Conservation (phyloP, 176 grass and related monocot genomes). For the Cocos nucifera region DNA sequence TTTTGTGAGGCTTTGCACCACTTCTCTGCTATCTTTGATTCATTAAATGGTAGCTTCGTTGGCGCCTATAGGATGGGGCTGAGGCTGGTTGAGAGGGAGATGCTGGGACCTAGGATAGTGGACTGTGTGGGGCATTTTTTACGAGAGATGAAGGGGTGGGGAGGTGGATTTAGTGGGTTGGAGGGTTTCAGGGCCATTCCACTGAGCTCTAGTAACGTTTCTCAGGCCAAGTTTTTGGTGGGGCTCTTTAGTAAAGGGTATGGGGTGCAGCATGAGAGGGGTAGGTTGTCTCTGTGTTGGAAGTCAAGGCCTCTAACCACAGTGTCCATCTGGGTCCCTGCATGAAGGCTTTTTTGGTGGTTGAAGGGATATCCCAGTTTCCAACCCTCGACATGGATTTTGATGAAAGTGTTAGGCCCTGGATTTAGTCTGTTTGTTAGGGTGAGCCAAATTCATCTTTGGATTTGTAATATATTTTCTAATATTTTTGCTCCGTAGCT, state of each 20-base stretch:
- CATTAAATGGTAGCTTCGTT: slow-evolving; percentile 27
- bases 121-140: slow-evolving; percentile 29
- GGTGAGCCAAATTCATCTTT: too few relatives aligned
- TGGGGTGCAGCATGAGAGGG: slow-evolving; percentile 22
- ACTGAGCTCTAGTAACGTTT: slow-evolving; percentile 28
- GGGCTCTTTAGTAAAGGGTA: slow-evolving; percentile 41
- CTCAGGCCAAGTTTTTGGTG: slow-evolving; percentile 44
- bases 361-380: too few relatives aligned
- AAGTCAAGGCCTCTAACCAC: slow-evolving; percentile 38
- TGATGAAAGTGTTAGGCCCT: too few relatives aligned
- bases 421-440: too few relatives aligned
- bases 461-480: too few relatives aligned
- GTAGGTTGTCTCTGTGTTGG: slow-evolving; percentile 47
- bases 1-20: slow-evolving; percentile 54
- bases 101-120: slow-evolving; percentile 44
- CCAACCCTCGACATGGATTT: too few relatives aligned
- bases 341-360: not conserved
- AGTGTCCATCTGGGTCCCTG: slow-evolving; percentile 34
- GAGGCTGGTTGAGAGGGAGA: slow-evolving; percentile 36
- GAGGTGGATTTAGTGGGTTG: slow-evolving; percentile 1
- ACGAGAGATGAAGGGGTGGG: not conserved
- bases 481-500: too few relatives aligned
- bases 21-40: slow-evolving; percentile 31
- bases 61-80: slow-evolving; percentile 6
- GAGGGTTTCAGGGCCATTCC: slow-evolving; percentile 25